phyloP scores from a whole-genome alignment of 2,329 filamentous ascomycete species.

The Talaromyces sp. region DNA sequence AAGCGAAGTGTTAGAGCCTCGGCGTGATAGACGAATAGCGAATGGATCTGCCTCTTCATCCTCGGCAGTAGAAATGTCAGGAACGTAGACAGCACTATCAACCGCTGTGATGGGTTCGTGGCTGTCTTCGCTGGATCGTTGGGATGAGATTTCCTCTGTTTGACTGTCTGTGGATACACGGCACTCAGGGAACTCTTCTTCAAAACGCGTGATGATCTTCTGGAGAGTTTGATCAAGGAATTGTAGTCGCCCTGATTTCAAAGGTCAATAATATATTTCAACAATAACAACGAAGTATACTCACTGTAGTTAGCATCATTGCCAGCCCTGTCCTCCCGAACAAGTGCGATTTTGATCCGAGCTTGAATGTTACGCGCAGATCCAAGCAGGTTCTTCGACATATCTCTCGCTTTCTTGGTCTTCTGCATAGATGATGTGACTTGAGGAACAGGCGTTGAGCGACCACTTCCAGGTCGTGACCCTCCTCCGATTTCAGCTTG shows the following conservation, averaged over 20 bases:
- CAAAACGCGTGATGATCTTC: conserved; percentile 91
- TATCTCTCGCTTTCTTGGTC: conserved; percentile 73
- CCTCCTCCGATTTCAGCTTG: conserved; percentile 32
- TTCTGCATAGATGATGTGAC: conserved; percentile 48
- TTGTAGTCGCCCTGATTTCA: conserved; percentile 61
- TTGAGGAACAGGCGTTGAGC: conserved; percentile 53
- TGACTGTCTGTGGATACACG: conserved; percentile 24
- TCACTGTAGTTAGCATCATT: conserved; percentile 76
- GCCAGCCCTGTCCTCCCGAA: conserved; percentile 65
- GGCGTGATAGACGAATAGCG: conserved; percentile 53
- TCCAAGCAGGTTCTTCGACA: conserved; percentile 84
- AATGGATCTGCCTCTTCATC: conserved; percentile 44
- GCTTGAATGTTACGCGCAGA: conserved; percentile 85
- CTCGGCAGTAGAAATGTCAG: conserved; percentile 32
- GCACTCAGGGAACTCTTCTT: conserved; percentile 87
- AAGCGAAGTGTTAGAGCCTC: conserved; percentile 65
- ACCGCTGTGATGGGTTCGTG: conserved; percentile 32
- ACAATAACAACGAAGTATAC: conserved; percentile 30
- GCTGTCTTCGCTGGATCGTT: conserved; percentile 33
- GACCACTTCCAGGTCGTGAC: conserved; percentile 49
- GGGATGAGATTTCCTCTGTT: conserved; percentile 30
- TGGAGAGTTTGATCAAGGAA: conserved; percentile 87
- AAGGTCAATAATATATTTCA: conserved; percentile 29
- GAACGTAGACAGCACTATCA: conserved; percentile 25
- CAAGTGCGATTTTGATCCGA: conserved; percentile 77